These are phyloP conservation scores for Rasamsonia emersonii DNA, from an alignment of 2,329 filamentous ascomycete species.

Conservation along the genomic window DNA sequence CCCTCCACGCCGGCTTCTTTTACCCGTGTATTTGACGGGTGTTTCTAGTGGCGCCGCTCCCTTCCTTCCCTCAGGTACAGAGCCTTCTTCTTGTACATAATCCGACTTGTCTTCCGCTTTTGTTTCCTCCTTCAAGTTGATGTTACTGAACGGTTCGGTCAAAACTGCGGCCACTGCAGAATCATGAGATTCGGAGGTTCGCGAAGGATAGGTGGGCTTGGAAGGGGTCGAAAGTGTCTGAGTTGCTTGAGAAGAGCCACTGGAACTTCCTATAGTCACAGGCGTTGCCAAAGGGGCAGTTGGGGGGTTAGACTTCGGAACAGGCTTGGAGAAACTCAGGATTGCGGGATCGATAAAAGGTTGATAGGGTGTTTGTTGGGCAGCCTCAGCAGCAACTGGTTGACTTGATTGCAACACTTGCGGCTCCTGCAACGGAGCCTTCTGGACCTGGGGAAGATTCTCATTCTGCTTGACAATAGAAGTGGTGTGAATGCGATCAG, in stretches of 20 bases:
- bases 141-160: conserved; percentile 37
- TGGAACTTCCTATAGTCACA: no score
- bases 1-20: conserved; percentile 38
- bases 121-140: conserved; percentile 20
- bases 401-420: conserved; percentile 5
- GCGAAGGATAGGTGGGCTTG: conserved; percentile 9
- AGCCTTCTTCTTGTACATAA: conserved; percentile 7
- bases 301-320: no score
- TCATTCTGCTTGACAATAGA: not conserved
- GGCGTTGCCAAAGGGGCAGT: no score
- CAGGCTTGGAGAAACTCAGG: conserved; percentile 53
- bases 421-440: no score
- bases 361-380: conserved; percentile 23
- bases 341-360: conserved; percentile 76
- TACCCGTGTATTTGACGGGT: conserved; percentile 19
- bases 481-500: not conserved
- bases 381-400: conserved; percentile 1
- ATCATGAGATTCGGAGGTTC: conserved; percentile 16
- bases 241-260: conserved; percentile 9
- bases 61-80: conserved; percentile 12
- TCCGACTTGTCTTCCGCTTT: conserved; percentile 8
- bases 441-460: no score
- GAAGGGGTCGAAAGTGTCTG: conserved; percentile 10
- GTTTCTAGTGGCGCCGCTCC: conserved; percentile 16
- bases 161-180: conserved; percentile 31